Base-by-base conservation (phyloP, 2,329 filamentous ascomycete species). In the Chaetomium strumarium region DNA sequence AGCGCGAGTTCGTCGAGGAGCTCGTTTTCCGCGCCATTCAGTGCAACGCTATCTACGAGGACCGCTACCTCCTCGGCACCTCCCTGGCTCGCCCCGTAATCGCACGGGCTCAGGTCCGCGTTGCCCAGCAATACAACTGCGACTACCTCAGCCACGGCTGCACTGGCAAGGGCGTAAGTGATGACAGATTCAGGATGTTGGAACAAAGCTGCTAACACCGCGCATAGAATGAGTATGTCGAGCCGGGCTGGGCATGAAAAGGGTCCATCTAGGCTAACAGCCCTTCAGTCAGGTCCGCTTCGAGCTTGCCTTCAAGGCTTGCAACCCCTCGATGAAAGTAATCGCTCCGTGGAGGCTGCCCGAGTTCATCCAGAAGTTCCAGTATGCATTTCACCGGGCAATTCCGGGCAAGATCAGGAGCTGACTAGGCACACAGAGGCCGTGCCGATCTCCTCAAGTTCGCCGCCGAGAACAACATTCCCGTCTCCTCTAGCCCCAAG, bases 1-100 rank as follows among this genome's bases (percentile, higher is more conserved):
- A 83, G 63, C 76, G 77, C 62, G 85, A 89, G 70, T 91, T 93
- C 64, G 81, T 93, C 60, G 85, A 90, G 62, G 80, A 92, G 74
- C 77, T 93, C 41, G 86, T 85, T 75, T 91, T 85, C 79, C 84
- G 80, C 48, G 88, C 88, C 56, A 80, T 93, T 58, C 85, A 89
- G 70, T 88, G 83, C 68, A 83, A 84, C 60, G 81, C 81, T 57
- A 80, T 83, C 68, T 86, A 84, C 67, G 82, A 90, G 74, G 83
- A 84, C 65, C 63, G 64, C 40, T 68, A 70, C 56, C 69, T 73
- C 39, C 63, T 69, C 57, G 80, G 81, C 55, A 85, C 81, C 50
- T 76, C 75, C 40, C 76, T 88, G 55, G 85, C 85, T 58, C 80
- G 84, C 52, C 85, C 85, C 39, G 79, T 87, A 67, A 88, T 88